Evolutionary conservation across 345 rosid species (phyloP), one percentile per base, ranked within the genome.

Genomic region (Euphorbia lathyris): DNA sequence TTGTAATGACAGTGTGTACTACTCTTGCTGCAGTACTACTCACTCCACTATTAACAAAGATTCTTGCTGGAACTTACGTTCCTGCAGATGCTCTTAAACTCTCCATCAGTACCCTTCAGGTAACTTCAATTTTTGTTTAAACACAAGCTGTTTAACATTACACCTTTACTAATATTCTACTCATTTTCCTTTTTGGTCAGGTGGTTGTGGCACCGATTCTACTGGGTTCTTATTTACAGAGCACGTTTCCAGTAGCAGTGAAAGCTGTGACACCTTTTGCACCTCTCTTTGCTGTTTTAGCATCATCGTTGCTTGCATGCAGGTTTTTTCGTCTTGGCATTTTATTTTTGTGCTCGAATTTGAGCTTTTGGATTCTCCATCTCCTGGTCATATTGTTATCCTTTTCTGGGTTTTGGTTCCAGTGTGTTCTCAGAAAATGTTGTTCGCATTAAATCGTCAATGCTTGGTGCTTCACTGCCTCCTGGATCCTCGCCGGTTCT

Each of bases 81-180:
- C 84, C 85, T 40, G 83, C 86, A 19, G 91, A 88, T 70, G 87
- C 87, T 52, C 40, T 85, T 74, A 76, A 75, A 61, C 88, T 88
- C 65, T 88, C 88, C 20, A 43, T 88, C 70, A 88, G 91, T 84
- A 86, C 94, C 69, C 69, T 88, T 65, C 88, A 86, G 86, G 89
- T 85, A 68, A 59, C 12, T 36, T 20, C 38, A 55, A 13, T 3
- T 34, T 38, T 27, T 57, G 29, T 51, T 40, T 53, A 29, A 29
- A 1, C 3, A 22, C 17, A 19, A 51, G 22, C 19, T 27, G 3
- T 34, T 11, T n/a, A 11, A 48, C 8, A 67, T 11, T 40, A n/a
- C 38, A 26, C 13, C n/a, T 61, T 11, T 27, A 50, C 67, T 66
- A 29, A 23, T 43, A 50, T 67, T 50, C 27, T 45, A 42, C 36